Conservation (phyloP, 2,329 filamentous ascomycete species). For the Verruconis gallopava region DNA sequence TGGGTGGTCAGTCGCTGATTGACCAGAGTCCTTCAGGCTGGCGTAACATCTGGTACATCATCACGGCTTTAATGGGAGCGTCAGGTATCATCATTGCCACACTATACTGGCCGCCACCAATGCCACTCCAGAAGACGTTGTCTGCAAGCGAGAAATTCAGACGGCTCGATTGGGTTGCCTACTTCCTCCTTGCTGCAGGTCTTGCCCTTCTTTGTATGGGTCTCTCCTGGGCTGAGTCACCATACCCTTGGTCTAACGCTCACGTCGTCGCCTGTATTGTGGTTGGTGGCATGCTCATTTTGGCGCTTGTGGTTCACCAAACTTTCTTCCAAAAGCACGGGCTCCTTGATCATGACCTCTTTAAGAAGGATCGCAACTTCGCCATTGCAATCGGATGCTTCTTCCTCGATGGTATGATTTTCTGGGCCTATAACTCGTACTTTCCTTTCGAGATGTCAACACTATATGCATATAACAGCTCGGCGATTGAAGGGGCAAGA, state of each 20-base stretch:
- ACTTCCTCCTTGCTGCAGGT: slow-evolving; percentile 30
- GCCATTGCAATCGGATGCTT: background rate
- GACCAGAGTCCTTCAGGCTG: background rate
- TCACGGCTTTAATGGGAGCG: background rate
- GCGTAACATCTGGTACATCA: background rate
- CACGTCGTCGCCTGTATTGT: slow-evolving; percentile 21
- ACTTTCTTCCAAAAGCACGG: slow-evolving; percentile 6
- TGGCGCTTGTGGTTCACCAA: slow-evolving; percentile 16
- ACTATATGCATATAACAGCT: background rate
- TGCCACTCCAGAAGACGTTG: background rate
- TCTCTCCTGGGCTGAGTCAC: slow-evolving; percentile 29
- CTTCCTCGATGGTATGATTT: slow-evolving; percentile 2
- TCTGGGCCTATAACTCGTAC: background rate
- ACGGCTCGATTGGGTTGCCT: slow-evolving; percentile 27
- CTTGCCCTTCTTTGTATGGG: slow-evolving; percentile 32
- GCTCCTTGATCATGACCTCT: slow-evolving; percentile 5
- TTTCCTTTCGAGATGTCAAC: background rate
- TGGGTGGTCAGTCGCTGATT: background rate
- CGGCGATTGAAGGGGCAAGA: background rate
- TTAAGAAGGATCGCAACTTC: slow-evolving; percentile 4
- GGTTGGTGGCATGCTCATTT: slow-evolving; percentile 12
- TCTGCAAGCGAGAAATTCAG: slow-evolving; percentile 4
- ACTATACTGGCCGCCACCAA: background rate
- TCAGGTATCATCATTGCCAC: background rate
- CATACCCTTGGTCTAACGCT: slow-evolving; percentile 31